Evolutionary conservation across 495 filamentous ascomycete species (phyloP), one percentile per base, ranked within the genome.

Genomic region (Achaetomiella virescens): DNA sequence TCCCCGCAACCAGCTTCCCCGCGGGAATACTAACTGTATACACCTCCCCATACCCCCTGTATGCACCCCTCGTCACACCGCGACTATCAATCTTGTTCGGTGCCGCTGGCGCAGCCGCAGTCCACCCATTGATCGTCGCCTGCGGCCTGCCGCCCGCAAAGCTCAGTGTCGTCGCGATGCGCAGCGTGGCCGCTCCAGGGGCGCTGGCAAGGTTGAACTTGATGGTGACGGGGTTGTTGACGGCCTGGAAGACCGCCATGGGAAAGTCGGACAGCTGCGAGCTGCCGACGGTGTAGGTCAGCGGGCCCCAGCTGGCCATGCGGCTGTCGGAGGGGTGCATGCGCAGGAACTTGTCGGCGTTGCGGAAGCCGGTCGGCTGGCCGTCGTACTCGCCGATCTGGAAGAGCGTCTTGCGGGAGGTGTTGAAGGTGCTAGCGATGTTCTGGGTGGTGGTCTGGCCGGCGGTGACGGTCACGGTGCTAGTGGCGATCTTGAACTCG

Each of bases 271-370:
- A 62, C 3, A 79, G 62, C 6, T 67, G 54, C 6, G 75, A 79
- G 20, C 70, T 72, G 18, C 82, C 84, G 18, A 82, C 75, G 7
- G 80, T 84, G 65, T 83, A 84, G 2, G 82, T 85, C 6, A 72
- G 50, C 0, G 83, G 76, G 1, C 70, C 70, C 84, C 83, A 87
- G 55, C 69, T 64, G 18, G 69, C 65, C 83, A 86, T 86, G 52
- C 84, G 77, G 29, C 59, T 69, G 66, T 86, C 84, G 0, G 78
- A 79, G 5, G 84, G 84, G 54, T 87, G 84, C 84, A 87, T 87
- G 44, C 77, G 70, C 42, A 81, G 75, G 59, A 85, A 79, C 57
- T 84, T 84, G 40, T 74, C 82, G 18, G 83, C 83, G 61, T 87
- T 86, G 45, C 72, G 73, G 76, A 87, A 86, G 9, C 81, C 81